phyloP scores from a whole-genome alignment of 2,329 filamentous ascomycete genomes.

The Penicillium sp. region DNA sequence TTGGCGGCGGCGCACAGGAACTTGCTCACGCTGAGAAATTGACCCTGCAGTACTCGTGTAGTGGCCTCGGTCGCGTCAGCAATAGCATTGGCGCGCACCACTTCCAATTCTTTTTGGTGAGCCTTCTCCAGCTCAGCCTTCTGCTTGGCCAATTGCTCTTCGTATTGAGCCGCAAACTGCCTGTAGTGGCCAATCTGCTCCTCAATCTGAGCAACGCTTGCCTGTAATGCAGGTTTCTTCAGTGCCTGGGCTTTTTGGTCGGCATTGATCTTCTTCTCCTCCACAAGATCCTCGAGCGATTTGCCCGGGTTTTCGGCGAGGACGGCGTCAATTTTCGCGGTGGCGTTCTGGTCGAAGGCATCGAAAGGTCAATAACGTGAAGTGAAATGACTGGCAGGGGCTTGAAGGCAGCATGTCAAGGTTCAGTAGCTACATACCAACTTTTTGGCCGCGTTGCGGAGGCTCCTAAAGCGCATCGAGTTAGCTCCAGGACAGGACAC shows the following conservation, averaged over 20 bases:
- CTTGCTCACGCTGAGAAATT: slow-evolving; percentile 58
- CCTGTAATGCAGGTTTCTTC: slow-evolving; percentile 62
- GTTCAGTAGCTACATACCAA: too few relatives aligned
- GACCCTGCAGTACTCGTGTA: slow-evolving; percentile 51
- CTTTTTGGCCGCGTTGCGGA: slow-evolving; percentile 92
- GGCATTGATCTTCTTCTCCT: slow-evolving; percentile 61
- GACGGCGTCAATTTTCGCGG: slow-evolving; percentile 59
- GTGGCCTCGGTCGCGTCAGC: slow-evolving; percentile 49
- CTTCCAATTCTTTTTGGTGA: slow-evolving; percentile 57
- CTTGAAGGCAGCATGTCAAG: too few relatives aligned
- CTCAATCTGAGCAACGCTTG: slow-evolving; percentile 56
- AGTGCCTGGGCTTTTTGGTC: slow-evolving; percentile 63
- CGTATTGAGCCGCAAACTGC: slow-evolving; percentile 58
- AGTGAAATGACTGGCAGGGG: too few relatives aligned
- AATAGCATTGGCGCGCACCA: slow-evolving; percentile 50
- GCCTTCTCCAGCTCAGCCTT: slow-evolving; percentile 55
- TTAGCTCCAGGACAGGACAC: slow-evolving; percentile 14
- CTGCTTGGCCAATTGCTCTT: slow-evolving; percentile 54
- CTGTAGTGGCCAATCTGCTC: slow-evolving; percentile 61
- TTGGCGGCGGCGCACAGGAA: slow-evolving; percentile 63
- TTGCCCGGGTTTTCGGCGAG: slow-evolving; percentile 59
- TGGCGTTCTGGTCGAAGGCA: slow-evolving; percentile 50
- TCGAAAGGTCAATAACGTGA: too few relatives aligned
- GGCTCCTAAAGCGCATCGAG: slow-evolving; percentile 62
- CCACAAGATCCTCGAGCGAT: slow-evolving; percentile 62